These are phyloP conservation scores for Neurospora hispaniola DNA, from an alignment of 495 filamentous ascomycete species.

Conservation along the genomic window DNA sequence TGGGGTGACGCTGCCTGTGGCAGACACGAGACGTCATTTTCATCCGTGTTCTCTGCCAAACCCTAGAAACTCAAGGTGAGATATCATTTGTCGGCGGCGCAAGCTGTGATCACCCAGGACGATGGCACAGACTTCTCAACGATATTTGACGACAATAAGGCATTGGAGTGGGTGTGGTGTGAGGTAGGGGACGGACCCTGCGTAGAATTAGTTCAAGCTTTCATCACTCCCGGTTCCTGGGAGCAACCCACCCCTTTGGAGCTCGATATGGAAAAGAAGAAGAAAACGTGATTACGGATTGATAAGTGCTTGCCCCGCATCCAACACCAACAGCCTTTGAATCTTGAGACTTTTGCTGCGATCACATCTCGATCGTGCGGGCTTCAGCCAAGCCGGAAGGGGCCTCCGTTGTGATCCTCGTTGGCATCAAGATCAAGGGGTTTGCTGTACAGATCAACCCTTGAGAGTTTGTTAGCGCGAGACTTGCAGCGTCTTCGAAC, in stretches of 20 bases:
- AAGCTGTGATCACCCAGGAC: background rate
- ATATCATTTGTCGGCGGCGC: background rate
- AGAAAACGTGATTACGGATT: background rate
- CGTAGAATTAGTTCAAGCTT: background rate
- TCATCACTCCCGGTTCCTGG: background rate
- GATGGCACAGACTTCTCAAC: background rate
- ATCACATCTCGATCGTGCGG: background rate
- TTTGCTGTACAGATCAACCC: background rate
- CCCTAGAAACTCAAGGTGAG: background rate
- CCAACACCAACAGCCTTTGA: background rate
- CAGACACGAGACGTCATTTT: background rate
- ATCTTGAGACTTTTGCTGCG: background rate
- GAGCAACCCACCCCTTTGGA: background rate
- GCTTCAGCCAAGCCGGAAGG: background rate
- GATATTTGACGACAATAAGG: background rate
- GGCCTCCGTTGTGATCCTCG: background rate
- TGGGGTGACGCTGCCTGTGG: background rate
- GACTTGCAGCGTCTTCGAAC: too few relatives aligned
- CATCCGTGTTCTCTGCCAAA: background rate
- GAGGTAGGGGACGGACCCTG: background rate
- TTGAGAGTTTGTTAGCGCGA: too few relatives aligned
- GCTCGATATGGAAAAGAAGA: background rate
- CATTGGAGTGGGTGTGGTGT: background rate
- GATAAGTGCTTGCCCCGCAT: background rate
- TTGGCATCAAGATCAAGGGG: background rate